Evolutionary conservation across 331 rosid genomes (phyloP).

Genomic region (Quercus lobata): DNA sequence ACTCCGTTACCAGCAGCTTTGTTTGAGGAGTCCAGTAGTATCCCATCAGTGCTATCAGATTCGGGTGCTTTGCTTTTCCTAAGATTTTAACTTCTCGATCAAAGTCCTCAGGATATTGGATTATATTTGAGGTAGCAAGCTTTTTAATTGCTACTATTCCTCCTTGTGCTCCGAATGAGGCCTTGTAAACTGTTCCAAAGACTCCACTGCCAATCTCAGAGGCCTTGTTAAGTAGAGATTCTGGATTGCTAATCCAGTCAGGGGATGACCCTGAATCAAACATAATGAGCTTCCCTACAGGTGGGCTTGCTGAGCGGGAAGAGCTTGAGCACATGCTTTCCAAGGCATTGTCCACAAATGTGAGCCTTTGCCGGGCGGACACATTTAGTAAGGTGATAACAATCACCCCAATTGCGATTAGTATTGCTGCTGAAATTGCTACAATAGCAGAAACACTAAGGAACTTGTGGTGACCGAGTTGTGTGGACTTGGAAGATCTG

Average conservation of each 20-base stretch:
- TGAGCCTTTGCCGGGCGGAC: constrained; percentile 64
- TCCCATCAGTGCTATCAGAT: constrained; percentile 64
- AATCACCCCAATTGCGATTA: constrained; percentile 71
- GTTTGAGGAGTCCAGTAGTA: constrained; percentile 83
- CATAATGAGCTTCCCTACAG: constrained; percentile 73
- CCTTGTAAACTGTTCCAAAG: constrained; percentile 86
- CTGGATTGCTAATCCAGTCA: constrained; percentile 47
- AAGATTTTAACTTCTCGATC: constrained; percentile 72
- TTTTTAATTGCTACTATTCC: constrained; percentile 69
- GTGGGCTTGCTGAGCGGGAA: constrained; percentile 53
- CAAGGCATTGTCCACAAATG: constrained; percentile 72
- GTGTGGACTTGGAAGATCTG: constrained; percentile 25
- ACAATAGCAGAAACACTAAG: constrained; percentile 77
- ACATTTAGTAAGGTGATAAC: constrained; percentile 63
- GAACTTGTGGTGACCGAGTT: constrained; percentile 50
- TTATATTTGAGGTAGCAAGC: constrained; percentile 57
- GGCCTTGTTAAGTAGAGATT: constrained; percentile 66
- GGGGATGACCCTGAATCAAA: constrained; percentile 52
- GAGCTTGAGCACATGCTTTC: constrained; percentile 92
- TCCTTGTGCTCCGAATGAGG: constrained; percentile 57
- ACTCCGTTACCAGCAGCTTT: constrained; percentile 69
- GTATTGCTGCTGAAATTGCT: constrained; percentile 69
- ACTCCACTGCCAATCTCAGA: constrained; percentile 84
- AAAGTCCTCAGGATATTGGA: constrained; percentile 73
- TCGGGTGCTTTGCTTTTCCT: constrained; percentile 76